Base-by-base conservation (phyloP, 192 early-diverging fungal genomes). In the Linnemannia elongata region DNA sequence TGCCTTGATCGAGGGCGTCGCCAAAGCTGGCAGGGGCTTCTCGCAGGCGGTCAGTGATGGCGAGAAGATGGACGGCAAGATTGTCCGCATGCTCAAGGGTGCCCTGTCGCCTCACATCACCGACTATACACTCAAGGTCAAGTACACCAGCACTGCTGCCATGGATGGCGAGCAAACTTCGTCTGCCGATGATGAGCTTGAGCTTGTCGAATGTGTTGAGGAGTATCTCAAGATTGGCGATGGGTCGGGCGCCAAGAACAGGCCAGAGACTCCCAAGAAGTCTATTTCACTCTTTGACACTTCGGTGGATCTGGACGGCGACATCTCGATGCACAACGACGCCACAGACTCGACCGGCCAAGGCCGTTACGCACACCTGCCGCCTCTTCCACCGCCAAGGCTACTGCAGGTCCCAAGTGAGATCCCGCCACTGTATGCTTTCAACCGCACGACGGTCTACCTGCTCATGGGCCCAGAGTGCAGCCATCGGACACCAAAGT, bases 31-130 rank as follows among this genome's bases (percentile, higher is more conserved):
- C 24, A 83, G 79, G 27, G 92, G 92, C 17, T 90, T 88, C 42
- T 82, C 92, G 4, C 75, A 92, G 68, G 88, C 88, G 74, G 92
- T 93, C 0, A 84, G 86, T 13, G 79, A 77, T 27, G 76, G 77
- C 20, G 92, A 93, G 77, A 83, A 85, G 42, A 88, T 93, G 89
- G 87, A 93, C 36, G 81, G 72, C 35, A 93, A 93, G 70, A 76
- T 93, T 35, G 77, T 93, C 33, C 83, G 84, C 52, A 91, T 93
- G 91, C 74, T 93, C 41, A 93, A 93, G 54, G 87, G 84, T 72
- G 81, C 89, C 1, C 49, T 93, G 35, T 74, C 85, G 54, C 84
- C 89, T 69, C 85, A 85, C 1, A 74, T 93, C 27, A 69, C 57
- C 6, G 85, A 93, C 76, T 92, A 87, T 73, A 89, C 90, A 73